Evolutionary conservation across 768 basidiomycete genomes (phyloP), one percentile per base, ranked within the genome.

Genomic region (Suillus variegatus): DNA sequence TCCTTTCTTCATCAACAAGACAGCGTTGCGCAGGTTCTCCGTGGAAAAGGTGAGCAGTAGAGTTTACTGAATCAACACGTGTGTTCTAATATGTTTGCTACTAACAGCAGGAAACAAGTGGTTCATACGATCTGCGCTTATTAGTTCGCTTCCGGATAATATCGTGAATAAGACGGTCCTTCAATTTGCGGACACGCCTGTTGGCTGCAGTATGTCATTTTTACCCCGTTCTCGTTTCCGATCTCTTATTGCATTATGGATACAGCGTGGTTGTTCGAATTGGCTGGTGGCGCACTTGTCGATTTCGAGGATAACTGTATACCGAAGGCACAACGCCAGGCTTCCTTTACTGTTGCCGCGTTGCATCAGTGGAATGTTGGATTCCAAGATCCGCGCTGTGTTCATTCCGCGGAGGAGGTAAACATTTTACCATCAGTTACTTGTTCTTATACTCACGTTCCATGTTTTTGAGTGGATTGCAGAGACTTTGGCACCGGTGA

Each of bases 291-390:
- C 20, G 92, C 92, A 1, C 84, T 93, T 47, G 74, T 77, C 0
- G 93, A 95, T 73, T 86, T 85, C 65, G 89, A 92, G 63, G 82
- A 89, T 68, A 88, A 82, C 14, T 93, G 91, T 69, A 76, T 94
- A 16, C 93, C 94, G 4, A 88, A 88, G 73, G 82, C 84, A 13
- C 92, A 94, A 71, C 88, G 95, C 57, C 84, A 94, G 74, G 90
- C 92, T 1, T 75, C 85, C 10, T 97, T 94, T 78, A 95, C 92
- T 3, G 87, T 97, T 62, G 91, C 93, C 3, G 94, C 95, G 20
- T 81, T 96, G 32, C 95, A 96, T 75, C 95, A 97, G 73, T 97
- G 95, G 95, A 91, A 93, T 66, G 89, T 95, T 79, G 85, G 89
- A 38, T 79, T 91, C 51, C 86, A 91, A 67, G 94, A 97, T 72